phyloP scores from a whole-genome alignment of 306 rosid species.

The Nissolia schottii region DNA sequence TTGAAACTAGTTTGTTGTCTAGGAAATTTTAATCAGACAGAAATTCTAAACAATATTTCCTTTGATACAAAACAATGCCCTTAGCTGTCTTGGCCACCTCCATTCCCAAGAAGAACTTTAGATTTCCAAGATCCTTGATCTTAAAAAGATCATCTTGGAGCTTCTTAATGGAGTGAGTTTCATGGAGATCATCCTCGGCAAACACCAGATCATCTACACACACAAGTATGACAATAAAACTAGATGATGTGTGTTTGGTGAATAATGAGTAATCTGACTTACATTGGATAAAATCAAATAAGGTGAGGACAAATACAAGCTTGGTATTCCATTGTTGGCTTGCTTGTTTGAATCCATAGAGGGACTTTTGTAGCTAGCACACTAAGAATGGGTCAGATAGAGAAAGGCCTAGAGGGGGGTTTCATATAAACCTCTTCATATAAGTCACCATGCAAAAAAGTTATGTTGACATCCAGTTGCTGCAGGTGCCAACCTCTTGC shows the following conservation, averaged over 20 bases:
- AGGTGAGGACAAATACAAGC: too few relatives aligned
- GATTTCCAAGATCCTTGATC: not conserved
- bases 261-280: not conserved
- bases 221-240: not conserved
- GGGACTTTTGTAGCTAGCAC: not conserved
- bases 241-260: not conserved
- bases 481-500: not conserved
- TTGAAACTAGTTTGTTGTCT: not conserved
- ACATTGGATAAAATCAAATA: fast-evolving
- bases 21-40: too few relatives aligned
- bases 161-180: not conserved
- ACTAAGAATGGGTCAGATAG: not conserved
- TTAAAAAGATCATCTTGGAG: not conserved
- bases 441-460: not conserved
- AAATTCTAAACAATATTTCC: not conserved
- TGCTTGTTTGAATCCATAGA: not conserved
- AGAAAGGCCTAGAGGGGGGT: not conserved
- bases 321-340: not conserved
- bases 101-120: not conserved
- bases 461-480: too few relatives aligned
- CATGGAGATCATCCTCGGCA: not conserved
- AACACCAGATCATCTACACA: not conserved
- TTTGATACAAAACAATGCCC: not conserved
- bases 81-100: not conserved
- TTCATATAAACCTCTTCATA: not conserved